A percentile compares a stretch with the other conserved stretches of the same genome.
These are phyloP conservation scores for Achlya hypogyna DNA, from an alignment of 352 stramenopile genomes.

Conservation along the genomic window DNA sequence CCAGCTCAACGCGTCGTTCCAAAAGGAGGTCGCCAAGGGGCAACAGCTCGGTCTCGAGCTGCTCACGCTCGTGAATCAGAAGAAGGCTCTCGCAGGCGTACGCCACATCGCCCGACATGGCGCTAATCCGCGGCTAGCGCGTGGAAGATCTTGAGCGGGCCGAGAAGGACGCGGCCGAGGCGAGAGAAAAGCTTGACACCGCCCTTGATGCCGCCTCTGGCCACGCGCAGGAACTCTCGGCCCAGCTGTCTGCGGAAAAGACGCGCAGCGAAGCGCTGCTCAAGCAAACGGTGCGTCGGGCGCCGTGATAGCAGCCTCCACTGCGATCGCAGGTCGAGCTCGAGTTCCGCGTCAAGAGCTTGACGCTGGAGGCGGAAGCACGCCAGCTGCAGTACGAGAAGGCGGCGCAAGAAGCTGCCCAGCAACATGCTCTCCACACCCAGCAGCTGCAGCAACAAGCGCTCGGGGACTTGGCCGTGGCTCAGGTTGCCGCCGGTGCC, in stretches of 20 bases:
- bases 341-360: slow-evolving; percentile 41
- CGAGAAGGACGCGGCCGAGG: slow-evolving; percentile 29
- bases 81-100: slow-evolving; percentile 28
- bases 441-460: slow-evolving; percentile 10
- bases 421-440: slow-evolving; percentile 17
- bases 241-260: slow-evolving; percentile 13
- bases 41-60: slow-evolving; percentile 62
- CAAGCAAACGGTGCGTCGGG: slow-evolving; percentile 3
- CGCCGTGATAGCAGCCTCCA: no score
- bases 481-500: no score
- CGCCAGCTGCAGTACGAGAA: slow-evolving; percentile 33
- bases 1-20: slow-evolving; percentile 24
- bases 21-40: slow-evolving; percentile 44
- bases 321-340: slow-evolving; percentile 33
- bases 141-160: slow-evolving; percentile 16
- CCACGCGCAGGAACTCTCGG: slow-evolving; percentile 15
- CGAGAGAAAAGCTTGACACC: slow-evolving; percentile 18
- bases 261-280: slow-evolving; percentile 17
- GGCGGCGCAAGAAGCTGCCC: slow-evolving; percentile 27
- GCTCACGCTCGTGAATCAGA: slow-evolving; percentile 59
- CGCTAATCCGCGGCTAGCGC: background rate
- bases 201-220: background rate
- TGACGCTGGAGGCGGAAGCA: slow-evolving; percentile 26
- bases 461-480: background rate
- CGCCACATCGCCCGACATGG: background rate